Evolutionary conservation across 176 grass and related monocot species (phyloP).

Genomic region (Zoysia pacifica): DNA sequence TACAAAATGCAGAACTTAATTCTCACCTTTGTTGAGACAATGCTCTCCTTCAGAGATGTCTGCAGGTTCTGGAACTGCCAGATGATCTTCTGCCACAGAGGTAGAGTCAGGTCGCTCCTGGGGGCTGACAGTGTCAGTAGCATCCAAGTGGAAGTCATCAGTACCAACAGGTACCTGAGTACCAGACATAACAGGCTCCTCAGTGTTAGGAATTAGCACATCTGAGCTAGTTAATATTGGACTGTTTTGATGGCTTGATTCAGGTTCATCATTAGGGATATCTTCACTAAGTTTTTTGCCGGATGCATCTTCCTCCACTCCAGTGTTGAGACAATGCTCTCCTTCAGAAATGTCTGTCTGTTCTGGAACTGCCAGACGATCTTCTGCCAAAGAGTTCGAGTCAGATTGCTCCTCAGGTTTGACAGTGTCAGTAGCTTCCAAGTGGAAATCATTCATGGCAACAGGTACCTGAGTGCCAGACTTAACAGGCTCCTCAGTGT

Average conservation of each 20-base stretch:
- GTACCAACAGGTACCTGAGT: slow-evolving; percentile 16
- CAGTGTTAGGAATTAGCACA: neutral
- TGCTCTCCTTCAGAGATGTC: neutral
- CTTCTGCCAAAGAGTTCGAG: slow-evolving; percentile 23
- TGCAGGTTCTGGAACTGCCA: slow-evolving; percentile 7
- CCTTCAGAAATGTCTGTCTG: neutral
- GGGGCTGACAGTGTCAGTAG: slow-evolving; percentile 11
- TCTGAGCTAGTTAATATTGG: slow-evolving; percentile 18
- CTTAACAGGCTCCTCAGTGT: neutral
- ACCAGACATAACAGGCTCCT: neutral
- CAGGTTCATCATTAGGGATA: neutral
- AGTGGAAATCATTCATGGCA: slow-evolving; percentile 8
- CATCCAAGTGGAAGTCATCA: slow-evolving; percentile 17
- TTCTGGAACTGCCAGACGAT: slow-evolving; percentile 20
- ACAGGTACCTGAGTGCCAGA: slow-evolving; percentile 23
- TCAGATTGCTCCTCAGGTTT: slow-evolving; percentile 35
- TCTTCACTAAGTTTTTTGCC: slow-evolving; percentile 21
- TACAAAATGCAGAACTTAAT: slow-evolving; percentile 16
- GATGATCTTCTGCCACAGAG: slow-evolving; percentile 29
- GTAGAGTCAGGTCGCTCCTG: slow-evolving; percentile 31
- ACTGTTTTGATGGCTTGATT: slow-evolving; percentile 8
- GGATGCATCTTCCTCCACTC: slow-evolving; percentile 25
- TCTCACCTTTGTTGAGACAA: slow-evolving; percentile 37
- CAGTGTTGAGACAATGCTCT: neutral
- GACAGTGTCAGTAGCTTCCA: neutral